Evolutionary conservation across 163 green algal species (phyloP).

Genomic region (Volvox carteri): DNA sequence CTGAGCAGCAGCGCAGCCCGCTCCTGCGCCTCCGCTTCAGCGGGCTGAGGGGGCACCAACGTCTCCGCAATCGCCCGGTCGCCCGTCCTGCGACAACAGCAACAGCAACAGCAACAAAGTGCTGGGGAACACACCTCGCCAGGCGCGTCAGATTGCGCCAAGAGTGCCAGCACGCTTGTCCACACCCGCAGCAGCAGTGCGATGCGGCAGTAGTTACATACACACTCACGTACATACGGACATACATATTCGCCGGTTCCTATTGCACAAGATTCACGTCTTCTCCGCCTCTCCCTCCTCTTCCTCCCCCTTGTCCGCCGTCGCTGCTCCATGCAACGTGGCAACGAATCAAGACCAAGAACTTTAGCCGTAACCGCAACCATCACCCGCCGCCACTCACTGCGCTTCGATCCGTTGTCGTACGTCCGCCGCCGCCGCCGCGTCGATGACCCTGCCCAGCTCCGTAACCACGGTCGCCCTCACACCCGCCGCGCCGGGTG

Average conservation of each 20-base stretch:
- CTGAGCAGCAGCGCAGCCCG: constrained; percentile 60
- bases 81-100: constrained; percentile 58
- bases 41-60: constrained; percentile 79
- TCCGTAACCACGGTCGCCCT: constrained; percentile 68
- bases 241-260: too few relatives aligned
- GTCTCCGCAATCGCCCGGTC: constrained; percentile 63
- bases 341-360: too few relatives aligned
- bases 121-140: too few relatives aligned
- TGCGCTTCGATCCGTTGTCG: constrained; percentile 51
- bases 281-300: neutral
- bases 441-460: constrained; percentile 80
- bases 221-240: too few relatives aligned
- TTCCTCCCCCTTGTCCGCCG: neutral
- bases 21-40: constrained; percentile 68
- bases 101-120: neutral
- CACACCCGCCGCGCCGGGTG: constrained; percentile 50
- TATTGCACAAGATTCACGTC: too few relatives aligned
- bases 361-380: neutral
- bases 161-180: too few relatives aligned
- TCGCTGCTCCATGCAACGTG: too few relatives aligned
- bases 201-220: too few relatives aligned
- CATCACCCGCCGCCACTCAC: neutral
- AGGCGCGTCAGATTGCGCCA: too few relatives aligned
- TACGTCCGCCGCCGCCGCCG: constrained; percentile 66
- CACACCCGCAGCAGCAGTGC: too few relatives aligned